phyloP scores from a whole-genome alignment of 441 rosid species.

The Raphanus hybrid region DNA sequence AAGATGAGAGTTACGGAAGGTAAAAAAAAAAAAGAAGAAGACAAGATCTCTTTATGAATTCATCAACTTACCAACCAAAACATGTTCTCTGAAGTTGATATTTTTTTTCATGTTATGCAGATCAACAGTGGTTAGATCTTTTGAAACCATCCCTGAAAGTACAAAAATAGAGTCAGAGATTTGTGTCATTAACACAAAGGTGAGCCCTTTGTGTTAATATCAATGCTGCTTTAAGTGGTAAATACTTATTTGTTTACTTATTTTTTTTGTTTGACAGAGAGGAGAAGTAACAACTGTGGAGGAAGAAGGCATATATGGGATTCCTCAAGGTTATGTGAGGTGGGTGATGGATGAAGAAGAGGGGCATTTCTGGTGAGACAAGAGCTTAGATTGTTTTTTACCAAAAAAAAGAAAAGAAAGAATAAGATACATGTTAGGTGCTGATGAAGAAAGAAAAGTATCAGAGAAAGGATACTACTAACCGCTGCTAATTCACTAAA shows the following conservation, averaged over 20 bases:
- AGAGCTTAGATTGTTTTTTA: constrained; percentile 11
- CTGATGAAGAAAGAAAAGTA: constrained; percentile 24
- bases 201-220: constrained; percentile 24
- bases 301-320: constrained; percentile 34
- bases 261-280: constrained; percentile 45
- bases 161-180: constrained; percentile 45
- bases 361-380: constrained; percentile 51
- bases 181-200: constrained; percentile 54
- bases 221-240: background rate
- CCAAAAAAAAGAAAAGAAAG: constrained; percentile 17
- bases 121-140: constrained; percentile 59
- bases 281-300: constrained; percentile 41
- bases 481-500: constrained; percentile 29
- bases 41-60: background rate
- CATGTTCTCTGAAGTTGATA: background rate
- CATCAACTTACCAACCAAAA: background rate
- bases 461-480: constrained; percentile 1
- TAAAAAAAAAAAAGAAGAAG: background rate
- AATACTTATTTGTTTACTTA: background rate
- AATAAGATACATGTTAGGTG: constrained; percentile 35
- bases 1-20: constrained; percentile 85
- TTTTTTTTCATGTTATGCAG: constrained; percentile 41
- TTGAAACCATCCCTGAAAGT: constrained; percentile 55
- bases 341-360: constrained; percentile 85
- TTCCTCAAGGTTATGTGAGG: constrained; percentile 56